Evolutionary conservation across 176 grass and related monocot species (phyloP), one percentile per base, ranked within the genome.

Genomic region (Oryza glaberrima): DNA sequence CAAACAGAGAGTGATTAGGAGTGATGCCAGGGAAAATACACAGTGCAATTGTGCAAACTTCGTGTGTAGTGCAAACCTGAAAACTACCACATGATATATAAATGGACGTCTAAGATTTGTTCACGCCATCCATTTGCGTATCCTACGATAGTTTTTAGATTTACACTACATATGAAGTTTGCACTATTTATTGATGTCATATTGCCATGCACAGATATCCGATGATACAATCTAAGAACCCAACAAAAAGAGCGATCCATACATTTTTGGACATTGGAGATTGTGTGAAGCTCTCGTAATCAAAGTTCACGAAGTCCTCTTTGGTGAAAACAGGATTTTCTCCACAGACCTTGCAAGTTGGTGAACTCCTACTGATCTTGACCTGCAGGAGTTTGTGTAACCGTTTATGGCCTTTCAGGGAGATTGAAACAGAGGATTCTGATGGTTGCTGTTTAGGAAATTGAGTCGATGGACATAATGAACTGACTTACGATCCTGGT

Each of bases 251-350:
- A 9, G 19, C 9, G 17, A 17, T 7, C 56, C 3, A 65, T 94
- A 99, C 93, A 86, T 80, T 93, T 75, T 87, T 90, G 67, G 91
- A 95, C 93, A 94, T 94, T 17, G 96, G 91, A 65, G 93, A 96
- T 32, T 95, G 90, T 45, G 93, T 94, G 84, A 94, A 96, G 51
- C 47, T 88, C 75, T 96, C 96, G 79, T 96, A 96, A 84, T 99
- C 93, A 88, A 96, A 99, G 51, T 58, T 94, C 78, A 86, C 46
- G 83, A 98, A 98, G 36, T 83, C 76, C 65, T 88, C 41, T 86
- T 78, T 25, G 7, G 81, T 92, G 78, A 95, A 94, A 84, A 25
- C 64, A 8, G 93, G 82, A 86, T 90, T 92, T 75, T 92, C 84
- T 36, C 83, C 83, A 88, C 96, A 98, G 72, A 92, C 32, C 8